phyloP scores from a whole-genome alignment of 768 basidiomycete species.

The Roridomyces roridus region DNA sequence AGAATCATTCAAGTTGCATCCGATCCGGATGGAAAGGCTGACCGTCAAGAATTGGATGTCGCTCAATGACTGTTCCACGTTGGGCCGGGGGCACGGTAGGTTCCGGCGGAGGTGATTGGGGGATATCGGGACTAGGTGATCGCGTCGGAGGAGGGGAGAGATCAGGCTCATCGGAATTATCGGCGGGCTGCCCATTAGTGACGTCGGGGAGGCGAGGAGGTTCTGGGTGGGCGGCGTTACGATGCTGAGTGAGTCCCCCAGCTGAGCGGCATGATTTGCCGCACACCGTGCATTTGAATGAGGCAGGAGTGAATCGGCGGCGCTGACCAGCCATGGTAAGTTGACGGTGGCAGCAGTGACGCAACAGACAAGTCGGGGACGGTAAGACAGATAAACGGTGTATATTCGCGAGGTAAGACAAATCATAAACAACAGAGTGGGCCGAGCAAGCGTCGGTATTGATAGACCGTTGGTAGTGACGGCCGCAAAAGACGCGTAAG shows the following conservation, averaged over 20 bases:
- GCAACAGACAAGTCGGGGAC: too few species aligned
- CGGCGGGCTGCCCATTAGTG: background rate
- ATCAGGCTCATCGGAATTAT: background rate
- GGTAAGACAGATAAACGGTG: too few species aligned
- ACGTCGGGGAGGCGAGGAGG: background rate
- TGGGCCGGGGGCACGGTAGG: background rate
- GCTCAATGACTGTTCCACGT: background rate
- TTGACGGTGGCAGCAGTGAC: too few species aligned
- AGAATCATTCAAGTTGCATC: too few species aligned
- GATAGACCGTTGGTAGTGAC: background rate
- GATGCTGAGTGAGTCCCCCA: background rate
- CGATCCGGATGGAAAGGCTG: background rate
- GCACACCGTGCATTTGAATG: background rate
- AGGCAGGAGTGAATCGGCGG: background rate
- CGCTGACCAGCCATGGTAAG: background rate
- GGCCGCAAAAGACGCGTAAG: background rate
- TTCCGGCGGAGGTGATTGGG: background rate
- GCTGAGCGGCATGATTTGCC: background rate
- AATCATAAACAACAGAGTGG: background rate
- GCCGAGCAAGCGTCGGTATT: background rate
- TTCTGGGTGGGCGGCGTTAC: background rate
- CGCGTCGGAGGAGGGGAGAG: background rate
- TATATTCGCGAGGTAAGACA: background rate
- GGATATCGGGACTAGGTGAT: background rate
- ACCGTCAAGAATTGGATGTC: conserved; percentile 17